Conservation (phyloP, 306 rosid genomes). For the Lathyrus oleraceus region DNA sequence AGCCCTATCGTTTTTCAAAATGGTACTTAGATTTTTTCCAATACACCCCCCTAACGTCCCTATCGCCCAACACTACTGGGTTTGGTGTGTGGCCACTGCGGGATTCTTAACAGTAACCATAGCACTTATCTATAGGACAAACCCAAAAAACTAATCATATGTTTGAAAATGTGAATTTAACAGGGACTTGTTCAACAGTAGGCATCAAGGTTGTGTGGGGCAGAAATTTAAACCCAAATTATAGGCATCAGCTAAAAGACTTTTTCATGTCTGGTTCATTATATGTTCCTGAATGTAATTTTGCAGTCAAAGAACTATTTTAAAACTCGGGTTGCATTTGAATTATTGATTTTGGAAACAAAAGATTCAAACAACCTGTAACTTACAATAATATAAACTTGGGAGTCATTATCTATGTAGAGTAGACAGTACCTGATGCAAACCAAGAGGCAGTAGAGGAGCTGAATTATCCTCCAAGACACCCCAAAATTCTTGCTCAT, state of each 20-base stretch:
- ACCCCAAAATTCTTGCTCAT: conserved; percentile 95
- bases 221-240: conserved; percentile 9
- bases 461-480: conserved; percentile 74
- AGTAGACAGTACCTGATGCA: conserved; percentile 75
- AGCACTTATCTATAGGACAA: background rate
- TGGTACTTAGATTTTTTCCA: too few species aligned
- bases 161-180: conserved; percentile 10
- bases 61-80: too few species aligned
- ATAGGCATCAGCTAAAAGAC: background rate
- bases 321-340: conserved; percentile 8
- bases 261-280: conserved; percentile 22
- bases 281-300: conserved; percentile 19
- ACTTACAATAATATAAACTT: conserved; percentile 5
- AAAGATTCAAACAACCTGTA: conserved; percentile 16
- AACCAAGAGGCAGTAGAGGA: conserved; percentile 72
- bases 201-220: conserved; percentile 1
- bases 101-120: background rate
- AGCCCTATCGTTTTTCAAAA: too few species aligned
- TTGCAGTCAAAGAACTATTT: conserved; percentile 6
- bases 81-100: too few species aligned
- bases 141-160: conserved; percentile 23
- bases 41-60: too few species aligned
- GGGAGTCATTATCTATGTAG: conserved; percentile 20
- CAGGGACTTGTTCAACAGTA: background rate
- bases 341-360: conserved; percentile 9